These are phyloP conservation scores for Ogataea chonburiensis DNA, from an alignment of 805 yeast genomes.

Conservation along the genomic window DNA sequence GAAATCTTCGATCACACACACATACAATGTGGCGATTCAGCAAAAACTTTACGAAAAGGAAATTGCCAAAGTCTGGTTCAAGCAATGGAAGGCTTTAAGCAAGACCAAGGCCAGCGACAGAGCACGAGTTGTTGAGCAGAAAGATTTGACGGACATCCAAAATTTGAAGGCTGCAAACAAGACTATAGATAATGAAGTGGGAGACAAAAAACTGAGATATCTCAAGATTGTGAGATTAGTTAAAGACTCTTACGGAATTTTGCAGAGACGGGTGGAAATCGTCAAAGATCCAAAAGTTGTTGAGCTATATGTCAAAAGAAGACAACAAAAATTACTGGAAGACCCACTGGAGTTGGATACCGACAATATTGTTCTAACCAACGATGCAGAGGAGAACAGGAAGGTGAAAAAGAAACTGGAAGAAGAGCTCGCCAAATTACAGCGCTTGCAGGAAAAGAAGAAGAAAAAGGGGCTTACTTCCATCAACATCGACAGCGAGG, in stretches of 20 bases:
- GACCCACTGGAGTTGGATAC: slow-evolving; percentile 55
- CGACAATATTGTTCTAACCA: slow-evolving; percentile 72
- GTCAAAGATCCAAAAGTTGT: slow-evolving; percentile 85
- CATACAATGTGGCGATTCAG: slow-evolving; percentile 78
- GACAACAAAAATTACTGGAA: slow-evolving; percentile 35
- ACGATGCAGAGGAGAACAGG: slow-evolving; percentile 79
- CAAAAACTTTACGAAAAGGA: slow-evolving; percentile 92
- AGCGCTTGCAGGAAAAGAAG: slow-evolving; percentile 64
- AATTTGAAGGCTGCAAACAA: slow-evolving; percentile 37
- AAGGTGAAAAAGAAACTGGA: slow-evolving; percentile 74
- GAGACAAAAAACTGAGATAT: slow-evolving; percentile 31
- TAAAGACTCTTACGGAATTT: slow-evolving; percentile 79
- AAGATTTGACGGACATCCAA: slow-evolving; percentile 20
- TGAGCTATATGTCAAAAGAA: slow-evolving; percentile 72
- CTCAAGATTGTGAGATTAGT: slow-evolving; percentile 74
- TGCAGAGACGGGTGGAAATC: slow-evolving; percentile 76
- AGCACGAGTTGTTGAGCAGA: slow-evolving; percentile 22
- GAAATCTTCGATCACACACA: slow-evolving; percentile 54
- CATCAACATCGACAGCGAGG: slow-evolving; percentile 36
- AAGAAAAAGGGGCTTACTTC: slow-evolving; percentile 34
- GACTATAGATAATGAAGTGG: slow-evolving; percentile 32
- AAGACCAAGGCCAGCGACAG: slow-evolving; percentile 27
- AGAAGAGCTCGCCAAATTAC: slow-evolving; percentile 79
- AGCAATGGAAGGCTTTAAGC: slow-evolving; percentile 64
- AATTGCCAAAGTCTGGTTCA: slow-evolving; percentile 84